phyloP scores from a whole-genome alignment of 352 stramenopile species.

The Peronospora tabacina region DNA sequence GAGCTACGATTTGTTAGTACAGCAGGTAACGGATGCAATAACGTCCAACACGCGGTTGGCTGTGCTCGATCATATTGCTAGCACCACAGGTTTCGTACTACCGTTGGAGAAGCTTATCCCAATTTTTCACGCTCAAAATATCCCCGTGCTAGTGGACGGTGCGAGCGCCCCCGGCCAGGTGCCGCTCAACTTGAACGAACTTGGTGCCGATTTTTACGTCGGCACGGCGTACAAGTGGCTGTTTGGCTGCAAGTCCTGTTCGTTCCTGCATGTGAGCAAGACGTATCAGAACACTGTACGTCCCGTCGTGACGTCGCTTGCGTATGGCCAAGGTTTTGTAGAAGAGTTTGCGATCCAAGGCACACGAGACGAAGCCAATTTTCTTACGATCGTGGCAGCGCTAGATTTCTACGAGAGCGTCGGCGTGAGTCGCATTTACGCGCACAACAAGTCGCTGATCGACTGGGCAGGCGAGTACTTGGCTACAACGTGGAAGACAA shows the following conservation, averaged over 20 bases:
- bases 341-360: slow-evolving; percentile 83
- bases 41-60: slow-evolving; percentile 77
- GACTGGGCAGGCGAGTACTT: slow-evolving; percentile 76
- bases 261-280: slow-evolving; percentile 81
- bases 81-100: slow-evolving; percentile 64
- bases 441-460: slow-evolving; percentile 79
- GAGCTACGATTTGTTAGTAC: slow-evolving; percentile 59
- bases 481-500: slow-evolving; percentile 64
- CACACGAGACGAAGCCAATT: slow-evolving; percentile 77
- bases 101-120: slow-evolving; percentile 78
- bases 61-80: slow-evolving; percentile 80
- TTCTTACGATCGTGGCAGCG: slow-evolving; percentile 70
- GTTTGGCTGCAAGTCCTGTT: slow-evolving; percentile 79
- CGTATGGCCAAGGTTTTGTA: slow-evolving; percentile 71
- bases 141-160: slow-evolving; percentile 74
- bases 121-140: slow-evolving; percentile 66
- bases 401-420: slow-evolving; percentile 82
- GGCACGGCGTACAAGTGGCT: slow-evolving; percentile 82
- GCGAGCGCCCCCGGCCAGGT: slow-evolving; percentile 70
- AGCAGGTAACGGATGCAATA: slow-evolving; percentile 66
- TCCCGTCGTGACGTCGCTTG: slow-evolving; percentile 73
- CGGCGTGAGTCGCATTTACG: slow-evolving; percentile 59
- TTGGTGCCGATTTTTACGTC: slow-evolving; percentile 79
- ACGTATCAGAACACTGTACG: slow-evolving; percentile 66
- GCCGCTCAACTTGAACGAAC: slow-evolving; percentile 52